Conservation (phyloP, 2,329 filamentous ascomycete species). For the Claviceps sp. region DNA sequence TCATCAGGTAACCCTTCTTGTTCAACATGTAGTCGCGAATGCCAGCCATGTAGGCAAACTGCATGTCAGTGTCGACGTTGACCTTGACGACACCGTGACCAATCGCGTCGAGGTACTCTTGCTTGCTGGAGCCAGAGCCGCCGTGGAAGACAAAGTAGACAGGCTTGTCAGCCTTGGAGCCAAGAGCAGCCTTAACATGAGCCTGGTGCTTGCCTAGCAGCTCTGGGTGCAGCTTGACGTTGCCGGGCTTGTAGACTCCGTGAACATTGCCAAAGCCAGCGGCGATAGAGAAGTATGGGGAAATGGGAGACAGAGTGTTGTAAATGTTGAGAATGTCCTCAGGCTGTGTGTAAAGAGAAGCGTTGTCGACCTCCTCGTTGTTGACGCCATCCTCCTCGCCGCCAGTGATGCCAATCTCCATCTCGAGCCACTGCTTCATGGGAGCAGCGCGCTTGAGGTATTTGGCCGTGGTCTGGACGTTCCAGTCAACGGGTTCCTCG, state of each 20-base stretch:
- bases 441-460: conserved; percentile 91
- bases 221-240: conserved; percentile 93
- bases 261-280: conserved; percentile 98
- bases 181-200: conserved; percentile 71
- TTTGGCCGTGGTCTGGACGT: conserved; percentile 81
- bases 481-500: conserved; percentile 80
- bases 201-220: conserved; percentile 94
- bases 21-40: conserved; percentile 88
- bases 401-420: conserved; percentile 80
- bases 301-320: conserved; percentile 72
- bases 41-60: conserved; percentile 84
- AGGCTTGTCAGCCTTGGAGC: conserved; percentile 66
- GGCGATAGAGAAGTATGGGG: conserved; percentile 93
- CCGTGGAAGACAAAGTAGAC: conserved; percentile 99
- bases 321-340: conserved; percentile 91
- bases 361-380: conserved; percentile 96
- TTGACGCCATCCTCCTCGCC: conserved; percentile 97
- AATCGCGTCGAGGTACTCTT: conserved; percentile 84
- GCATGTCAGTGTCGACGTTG: conserved; percentile 96
- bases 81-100: conserved; percentile 95
- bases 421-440: conserved; percentile 99
- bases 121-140: conserved; percentile 79
- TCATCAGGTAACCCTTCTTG: conserved; percentile 89
- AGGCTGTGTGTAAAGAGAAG: conserved; percentile 92
- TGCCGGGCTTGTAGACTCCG: conserved; percentile 96